Percentiles rank a stretch among this genome's conserved stretches.
Evolutionary conservation across 768 basidiomycete species (phyloP).

Genomic region (Leccinum boreale): DNA sequence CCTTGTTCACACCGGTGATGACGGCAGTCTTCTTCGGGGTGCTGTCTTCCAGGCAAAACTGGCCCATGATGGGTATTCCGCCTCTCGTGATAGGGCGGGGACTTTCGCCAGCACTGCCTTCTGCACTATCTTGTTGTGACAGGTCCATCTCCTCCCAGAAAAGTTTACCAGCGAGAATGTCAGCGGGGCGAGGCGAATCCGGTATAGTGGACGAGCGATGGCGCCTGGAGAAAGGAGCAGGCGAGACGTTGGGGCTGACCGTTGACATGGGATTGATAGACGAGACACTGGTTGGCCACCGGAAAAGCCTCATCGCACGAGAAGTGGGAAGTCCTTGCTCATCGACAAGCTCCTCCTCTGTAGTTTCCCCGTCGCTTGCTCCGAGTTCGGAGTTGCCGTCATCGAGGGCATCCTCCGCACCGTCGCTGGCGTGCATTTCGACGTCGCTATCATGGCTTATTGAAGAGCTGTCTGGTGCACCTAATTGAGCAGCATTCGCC

Average conservation of each 20-base stretch:
- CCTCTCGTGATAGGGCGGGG: conserved; percentile 13
- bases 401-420: conserved; percentile 30
- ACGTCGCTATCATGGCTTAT: conserved; percentile 52
- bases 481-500: conserved; percentile 50
- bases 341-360: conserved; percentile 83
- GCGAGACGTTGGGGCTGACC: conserved; percentile 54
- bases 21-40: conserved; percentile 20
- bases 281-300: conserved; percentile 56
- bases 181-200: conserved; percentile 56
- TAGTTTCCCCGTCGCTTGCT: conserved; percentile 69
- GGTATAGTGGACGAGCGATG: conserved; percentile 27
- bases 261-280: conserved; percentile 77
- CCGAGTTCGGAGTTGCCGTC: conserved; percentile 48
- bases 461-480: conserved; percentile 47
- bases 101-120: conserved; percentile 32
- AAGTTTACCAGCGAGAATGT: conserved; percentile 62
- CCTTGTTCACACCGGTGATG: conserved; percentile 30
- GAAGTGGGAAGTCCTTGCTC: conserved; percentile 68
- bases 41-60: conserved; percentile 27
- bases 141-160: conserved; percentile 49
- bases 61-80: conserved; percentile 37
- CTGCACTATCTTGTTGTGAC: conserved; percentile 34
- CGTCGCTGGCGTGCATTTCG: conserved; percentile 41
- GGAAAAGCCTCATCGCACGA: conserved; percentile 72
- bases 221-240: conserved; percentile 35